Percentiles rank a stretch among this genome's conserved stretches.
These are phyloP conservation scores for Claviceps sp. DNA, from an alignment of 2,329 filamentous ascomycete species.

Conservation along the genomic window DNA sequence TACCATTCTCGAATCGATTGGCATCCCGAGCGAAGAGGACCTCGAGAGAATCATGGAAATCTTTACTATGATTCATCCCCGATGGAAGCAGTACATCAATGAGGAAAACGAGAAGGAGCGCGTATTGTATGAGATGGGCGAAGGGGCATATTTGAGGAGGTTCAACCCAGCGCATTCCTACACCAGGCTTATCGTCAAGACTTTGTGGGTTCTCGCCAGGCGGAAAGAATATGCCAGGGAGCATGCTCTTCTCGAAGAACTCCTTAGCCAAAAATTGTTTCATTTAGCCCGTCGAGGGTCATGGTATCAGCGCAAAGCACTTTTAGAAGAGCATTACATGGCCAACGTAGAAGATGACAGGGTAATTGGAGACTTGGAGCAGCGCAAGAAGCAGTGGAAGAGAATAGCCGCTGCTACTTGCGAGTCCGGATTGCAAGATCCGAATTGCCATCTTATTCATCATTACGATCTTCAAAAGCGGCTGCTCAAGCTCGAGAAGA, in stretches of 20 bases:
- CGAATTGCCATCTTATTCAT: conserved; percentile 78
- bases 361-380: conserved; percentile 23
- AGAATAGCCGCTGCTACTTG: conserved; percentile 65
- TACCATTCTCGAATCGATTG: conserved; percentile 65
- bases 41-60: conserved; percentile 56
- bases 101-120: conserved; percentile 72
- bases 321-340: conserved; percentile 95
- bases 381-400: conserved; percentile 74
- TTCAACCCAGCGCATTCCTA: conserved; percentile 90
- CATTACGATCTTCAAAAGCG: conserved; percentile 93
- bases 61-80: conserved; percentile 61
- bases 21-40: conserved; percentile 50
- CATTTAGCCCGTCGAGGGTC: conserved; percentile 71
- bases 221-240: conserved; percentile 72
- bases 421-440: conserved; percentile 74
- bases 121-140: conserved; percentile 62
- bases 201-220: conserved; percentile 62
- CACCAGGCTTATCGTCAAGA: conserved; percentile 85
- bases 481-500: conserved; percentile 78
- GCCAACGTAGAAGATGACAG: conserved; percentile 38
- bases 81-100: conserved; percentile 61
- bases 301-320: conserved; percentile 92
- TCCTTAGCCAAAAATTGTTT: conserved; percentile 72
- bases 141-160: conserved; percentile 77
- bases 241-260: conserved; percentile 56